These are phyloP conservation scores for Sungouiella thailandica DNA, from an alignment of 805 yeast species.

Conservation along the genomic window DNA sequence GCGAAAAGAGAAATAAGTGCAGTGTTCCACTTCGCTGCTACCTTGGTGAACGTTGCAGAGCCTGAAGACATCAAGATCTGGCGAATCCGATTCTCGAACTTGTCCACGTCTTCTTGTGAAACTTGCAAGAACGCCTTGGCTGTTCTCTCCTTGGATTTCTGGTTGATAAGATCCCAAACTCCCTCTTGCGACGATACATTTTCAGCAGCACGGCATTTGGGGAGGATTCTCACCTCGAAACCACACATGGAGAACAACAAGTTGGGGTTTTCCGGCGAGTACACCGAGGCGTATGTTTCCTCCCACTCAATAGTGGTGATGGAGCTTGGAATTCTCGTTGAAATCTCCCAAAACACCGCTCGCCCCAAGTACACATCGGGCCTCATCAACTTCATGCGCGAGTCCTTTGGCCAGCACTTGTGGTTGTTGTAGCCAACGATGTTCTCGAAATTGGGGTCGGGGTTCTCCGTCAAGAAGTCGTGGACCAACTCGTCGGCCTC, in stretches of 20 bases:
- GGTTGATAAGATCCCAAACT: conserved; percentile 82
- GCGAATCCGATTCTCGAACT: conserved; percentile 77
- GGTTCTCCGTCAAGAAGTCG: conserved; percentile 75
- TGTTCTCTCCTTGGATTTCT: conserved; percentile 71
- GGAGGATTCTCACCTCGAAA: conserved; percentile 85
- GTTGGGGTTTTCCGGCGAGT: conserved; percentile 87
- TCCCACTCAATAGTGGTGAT: conserved; percentile 74
- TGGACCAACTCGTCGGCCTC: conserved; percentile 74
- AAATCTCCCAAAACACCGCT: conserved; percentile 88
- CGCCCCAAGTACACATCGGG: conserved; percentile 89
- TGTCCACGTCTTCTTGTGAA: conserved; percentile 70
- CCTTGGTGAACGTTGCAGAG: conserved; percentile 88
- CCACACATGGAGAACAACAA: conserved; percentile 89
- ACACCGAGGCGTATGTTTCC: conserved; percentile 78
- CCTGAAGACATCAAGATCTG: conserved; percentile 95
- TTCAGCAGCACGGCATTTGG: conserved; percentile 58
- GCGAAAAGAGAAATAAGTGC: conserved; percentile 81
- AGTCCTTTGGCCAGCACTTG: conserved; percentile 92
- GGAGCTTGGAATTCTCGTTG: conserved; percentile 72
- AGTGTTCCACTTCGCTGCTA: conserved; percentile 95
- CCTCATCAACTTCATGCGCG: conserved; percentile 84
- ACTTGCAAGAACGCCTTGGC: conserved; percentile 87
- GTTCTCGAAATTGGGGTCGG: conserved; percentile 88
- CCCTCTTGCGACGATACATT: conserved; percentile 65
- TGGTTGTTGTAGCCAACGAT: conserved; percentile 82